Conservation (phyloP, 768 basidiomycete genomes). For the Pleurotus sapidus region DNA sequence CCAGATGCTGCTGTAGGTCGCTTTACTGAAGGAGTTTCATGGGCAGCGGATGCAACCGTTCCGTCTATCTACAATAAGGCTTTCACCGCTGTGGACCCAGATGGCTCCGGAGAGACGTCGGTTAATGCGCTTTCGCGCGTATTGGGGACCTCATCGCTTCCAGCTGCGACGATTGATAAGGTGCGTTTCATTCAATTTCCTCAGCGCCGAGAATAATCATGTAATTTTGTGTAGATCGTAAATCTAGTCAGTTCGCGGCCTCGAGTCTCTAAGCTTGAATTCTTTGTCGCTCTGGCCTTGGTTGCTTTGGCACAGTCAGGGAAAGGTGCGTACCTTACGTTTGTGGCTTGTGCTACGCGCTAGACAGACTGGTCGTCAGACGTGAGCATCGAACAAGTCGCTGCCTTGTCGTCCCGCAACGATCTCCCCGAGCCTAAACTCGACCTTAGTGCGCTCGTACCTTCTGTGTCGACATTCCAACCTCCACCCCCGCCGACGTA, state of each 20-base stretch:
- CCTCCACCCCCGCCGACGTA: slow-evolving; percentile 31
- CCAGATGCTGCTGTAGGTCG: not conserved
- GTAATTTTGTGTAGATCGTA: slow-evolving; percentile 62
- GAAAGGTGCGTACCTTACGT: slow-evolving; percentile 50
- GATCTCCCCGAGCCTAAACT: slow-evolving; percentile 73
- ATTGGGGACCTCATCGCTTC: slow-evolving; percentile 71
- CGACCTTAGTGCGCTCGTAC: slow-evolving; percentile 55
- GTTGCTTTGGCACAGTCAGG: slow-evolving; percentile 83
- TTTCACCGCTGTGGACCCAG: slow-evolving; percentile 71
- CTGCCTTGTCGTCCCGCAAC: slow-evolving; percentile 73
- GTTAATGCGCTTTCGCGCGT: slow-evolving; percentile 82
- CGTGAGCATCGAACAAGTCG: slow-evolving; percentile 78
- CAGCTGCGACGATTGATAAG: slow-evolving; percentile 80
- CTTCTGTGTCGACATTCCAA: slow-evolving; percentile 50
- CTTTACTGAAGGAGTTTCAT: not conserved
- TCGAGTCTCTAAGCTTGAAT: slow-evolving; percentile 83
- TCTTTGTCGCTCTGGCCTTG: slow-evolving; percentile 87
- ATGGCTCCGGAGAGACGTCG: slow-evolving; percentile 71
- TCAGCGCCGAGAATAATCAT: slow-evolving; percentile 5
- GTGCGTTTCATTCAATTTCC: slow-evolving; percentile 33
- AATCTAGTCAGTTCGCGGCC: slow-evolving; percentile 81
- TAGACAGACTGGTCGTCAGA: slow-evolving; percentile 37
- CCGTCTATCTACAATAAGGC: slow-evolving; percentile 76
- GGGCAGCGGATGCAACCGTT: slow-evolving; percentile 72
- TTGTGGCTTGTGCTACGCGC: slow-evolving; percentile 4